Evolutionary conservation across 202 grass and related monocot species (phyloP), one percentile per base, ranked within the genome.

Genomic region (Bolboschoenoplectus hybrid): DNA sequence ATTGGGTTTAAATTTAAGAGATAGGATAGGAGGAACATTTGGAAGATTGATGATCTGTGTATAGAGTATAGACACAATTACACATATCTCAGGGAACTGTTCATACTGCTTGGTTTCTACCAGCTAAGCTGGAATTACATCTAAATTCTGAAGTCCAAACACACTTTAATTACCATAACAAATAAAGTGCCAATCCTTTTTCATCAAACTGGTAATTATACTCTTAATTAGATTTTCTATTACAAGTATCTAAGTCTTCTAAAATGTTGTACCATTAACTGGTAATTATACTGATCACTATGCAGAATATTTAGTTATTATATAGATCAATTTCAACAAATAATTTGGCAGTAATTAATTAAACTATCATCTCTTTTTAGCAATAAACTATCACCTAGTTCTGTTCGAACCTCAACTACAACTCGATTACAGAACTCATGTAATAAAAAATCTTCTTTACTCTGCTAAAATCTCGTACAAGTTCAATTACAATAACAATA

Each of bases 151-250:
- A 6, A 61, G 14, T 61, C 16, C 10, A 6, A 71, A 44, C 17
- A 46, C 41, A 46, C 40, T 72, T 9, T 45, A 72, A 46, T 72
- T 72, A 20, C 41, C 68, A 47, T 72, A 10, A 20, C 41, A 72
- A 38, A 41, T 17, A 67, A 47, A 19, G 68, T 46, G 17, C 16
- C 16, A 9, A 19, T 45, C 17, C 17, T 20, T 72, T 72, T 45
- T 72, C 43, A 64, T 40, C 16, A 46, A 3, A 72, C n/a, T 9
- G 13, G n/a, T n/a, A n/a, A n/a, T n/a, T n/a, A n/a, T n/a, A n/a
- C 65, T 68, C 65, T 65, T 12, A 65, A 65, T 65, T 65, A 65
- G 63, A 65, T 65, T 65, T 65, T 65, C 16, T 65, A 36, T 35
- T 36, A 36, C 12, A 38, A 41, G 67, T 16, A 44, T 9, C 3